These are phyloP conservation scores for Biscutella laevigata DNA, from an alignment of 441 rosid species.

Conservation along the genomic window DNA sequence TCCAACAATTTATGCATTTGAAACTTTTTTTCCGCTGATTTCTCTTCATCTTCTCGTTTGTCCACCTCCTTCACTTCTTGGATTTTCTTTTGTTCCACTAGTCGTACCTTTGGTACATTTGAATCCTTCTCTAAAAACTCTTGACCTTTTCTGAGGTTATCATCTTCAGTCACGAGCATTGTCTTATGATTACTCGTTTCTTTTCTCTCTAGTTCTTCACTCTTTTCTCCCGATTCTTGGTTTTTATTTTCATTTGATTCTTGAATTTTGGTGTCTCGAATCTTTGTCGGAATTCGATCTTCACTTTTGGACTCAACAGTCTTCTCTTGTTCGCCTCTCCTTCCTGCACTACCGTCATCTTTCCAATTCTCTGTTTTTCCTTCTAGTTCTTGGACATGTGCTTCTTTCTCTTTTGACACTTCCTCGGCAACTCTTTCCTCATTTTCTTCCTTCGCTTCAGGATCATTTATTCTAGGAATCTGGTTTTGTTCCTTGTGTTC, in stretches of 20 bases:
- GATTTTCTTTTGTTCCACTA: neutral
- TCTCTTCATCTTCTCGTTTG: slow-evolving; percentile 12
- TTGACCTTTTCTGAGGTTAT: neutral
- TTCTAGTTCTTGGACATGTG: slow-evolving; percentile 1
- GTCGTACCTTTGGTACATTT: neutral
- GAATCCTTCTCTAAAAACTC: neutral
- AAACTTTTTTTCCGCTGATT: neutral
- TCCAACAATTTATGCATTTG: neutral
- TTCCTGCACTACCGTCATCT: neutral
- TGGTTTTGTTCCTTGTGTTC: neutral
- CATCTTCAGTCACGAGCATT: neutral
- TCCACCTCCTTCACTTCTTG: neutral
- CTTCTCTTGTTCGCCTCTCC: slow-evolving; percentile 2
- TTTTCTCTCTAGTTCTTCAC: neutral
- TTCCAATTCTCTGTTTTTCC: slow-evolving; percentile 6
- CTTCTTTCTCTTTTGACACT: neutral
- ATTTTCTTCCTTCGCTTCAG: neutral
- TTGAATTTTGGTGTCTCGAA: slow-evolving; percentile 2
- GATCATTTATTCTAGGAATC: neutral
- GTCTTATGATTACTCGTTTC: neutral
- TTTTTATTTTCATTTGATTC: slow-evolving; percentile 10
- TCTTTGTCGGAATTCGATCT: slow-evolving; percentile 2
- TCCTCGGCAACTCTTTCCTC: neutral
- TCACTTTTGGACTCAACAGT: slow-evolving; percentile 10
- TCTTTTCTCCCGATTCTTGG: neutral